phyloP scores from a whole-genome alignment of 345 rosid genomes.

The Erodium maritimum region DNA sequence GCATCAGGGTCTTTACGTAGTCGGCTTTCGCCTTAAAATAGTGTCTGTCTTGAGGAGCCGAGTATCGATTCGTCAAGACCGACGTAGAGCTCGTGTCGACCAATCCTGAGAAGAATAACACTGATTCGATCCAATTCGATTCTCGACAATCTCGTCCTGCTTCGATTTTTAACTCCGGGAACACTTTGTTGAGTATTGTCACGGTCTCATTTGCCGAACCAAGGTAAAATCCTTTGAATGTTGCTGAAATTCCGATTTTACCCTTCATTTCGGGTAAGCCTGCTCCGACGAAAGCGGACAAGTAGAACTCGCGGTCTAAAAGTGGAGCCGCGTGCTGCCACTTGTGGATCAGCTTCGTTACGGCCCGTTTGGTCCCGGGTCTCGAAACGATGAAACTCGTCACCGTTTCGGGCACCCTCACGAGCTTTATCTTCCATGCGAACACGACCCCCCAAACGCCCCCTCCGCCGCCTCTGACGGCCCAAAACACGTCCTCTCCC shows the following conservation, averaged over 20 bases:
- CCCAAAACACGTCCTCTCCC: constrained; percentile 65
- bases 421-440: constrained; percentile 36
- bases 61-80: constrained; percentile 15
- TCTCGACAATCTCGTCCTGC: constrained; percentile 29
- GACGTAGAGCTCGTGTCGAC: constrained; percentile 13
- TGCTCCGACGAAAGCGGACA: constrained; percentile 28
- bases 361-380: constrained; percentile 13
- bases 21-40: constrained; percentile 50
- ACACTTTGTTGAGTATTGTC: constrained; percentile 12
- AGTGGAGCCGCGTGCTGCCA: constrained; percentile 40
- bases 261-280: constrained; percentile 13
- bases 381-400: constrained; percentile 27
- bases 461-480: constrained; percentile 48
- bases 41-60: constrained; percentile 16
- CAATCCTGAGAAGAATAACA: constrained; percentile 30
- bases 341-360: constrained; percentile 19
- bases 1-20: constrained; percentile 26
- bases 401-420: constrained; percentile 26
- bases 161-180: constrained; percentile 26
- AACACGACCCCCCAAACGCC: constrained; percentile 43
- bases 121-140: constrained; percentile 45
- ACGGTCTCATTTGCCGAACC: constrained; percentile 25
- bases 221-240: constrained; percentile 38
- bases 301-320: constrained; percentile 23
- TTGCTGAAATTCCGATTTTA: constrained; percentile 20